Percentiles rank a stretch among this genome's conserved stretches.
Conservation (phyloP, 2,329 filamentous ascomycete genomes). For the Dothideomycetes sp. region DNA sequence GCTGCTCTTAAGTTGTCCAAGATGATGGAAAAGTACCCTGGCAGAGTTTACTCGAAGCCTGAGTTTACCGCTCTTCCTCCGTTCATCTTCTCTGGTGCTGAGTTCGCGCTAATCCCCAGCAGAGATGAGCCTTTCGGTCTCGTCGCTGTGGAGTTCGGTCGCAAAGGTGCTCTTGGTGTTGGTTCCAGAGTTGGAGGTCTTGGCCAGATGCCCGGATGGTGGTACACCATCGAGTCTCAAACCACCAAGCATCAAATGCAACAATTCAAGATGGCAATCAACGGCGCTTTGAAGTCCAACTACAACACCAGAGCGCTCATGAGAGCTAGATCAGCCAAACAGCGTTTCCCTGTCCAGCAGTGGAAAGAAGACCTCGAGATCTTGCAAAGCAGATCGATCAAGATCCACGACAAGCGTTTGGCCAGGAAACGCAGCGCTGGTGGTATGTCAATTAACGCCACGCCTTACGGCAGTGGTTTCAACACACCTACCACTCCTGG, state of each 20-base stretch:
- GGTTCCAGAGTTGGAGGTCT: constrained; percentile 58
- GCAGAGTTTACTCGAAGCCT: constrained; percentile 57
- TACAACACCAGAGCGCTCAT: constrained; percentile 49
- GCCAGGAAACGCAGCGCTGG: constrained; percentile 24
- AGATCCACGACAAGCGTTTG: constrained; percentile 43
- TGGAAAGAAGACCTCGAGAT: constrained; percentile 58
- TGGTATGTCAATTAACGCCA: constrained; percentile 21
- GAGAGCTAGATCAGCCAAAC: constrained; percentile 55
- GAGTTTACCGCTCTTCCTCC: constrained; percentile 59
- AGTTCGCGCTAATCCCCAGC: constrained; percentile 59
- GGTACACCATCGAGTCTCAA: constrained; percentile 59
- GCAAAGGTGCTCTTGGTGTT: constrained; percentile 59
- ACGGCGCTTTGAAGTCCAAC: constrained; percentile 51
- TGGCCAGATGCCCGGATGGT: constrained; percentile 64
- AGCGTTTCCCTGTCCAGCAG: constrained; percentile 58
- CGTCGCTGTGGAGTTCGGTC: constrained; percentile 59
- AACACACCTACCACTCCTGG: constrained; percentile 26
- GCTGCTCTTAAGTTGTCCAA: constrained; percentile 55
- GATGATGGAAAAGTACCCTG: constrained; percentile 58
- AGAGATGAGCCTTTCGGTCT: constrained; percentile 61
- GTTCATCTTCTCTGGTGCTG: constrained; percentile 58
- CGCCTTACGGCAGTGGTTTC: constrained; percentile 24
- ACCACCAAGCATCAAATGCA: constrained; percentile 54
- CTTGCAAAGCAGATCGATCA: constrained; percentile 52
- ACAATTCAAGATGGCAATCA: constrained; percentile 57